Evolutionary conservation across 352 stramenopile species (phyloP).

Genomic region (Phytophthora ohioensis): DNA sequence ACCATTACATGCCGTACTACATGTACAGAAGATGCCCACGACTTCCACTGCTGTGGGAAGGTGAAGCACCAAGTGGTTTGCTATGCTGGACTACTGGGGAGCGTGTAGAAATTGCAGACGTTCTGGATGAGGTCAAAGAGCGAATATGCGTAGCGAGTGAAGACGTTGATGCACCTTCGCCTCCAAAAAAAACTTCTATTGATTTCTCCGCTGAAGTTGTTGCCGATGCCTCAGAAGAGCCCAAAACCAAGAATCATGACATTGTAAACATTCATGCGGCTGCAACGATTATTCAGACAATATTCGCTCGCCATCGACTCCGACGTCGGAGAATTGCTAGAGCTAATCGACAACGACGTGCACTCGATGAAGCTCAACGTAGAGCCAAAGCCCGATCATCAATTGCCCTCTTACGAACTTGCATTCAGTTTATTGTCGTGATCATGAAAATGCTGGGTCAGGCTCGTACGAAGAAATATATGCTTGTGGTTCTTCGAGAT

Average conservation of each 20-base stretch:
- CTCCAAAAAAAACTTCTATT: not conserved
- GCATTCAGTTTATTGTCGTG: slow-evolving; percentile 46
- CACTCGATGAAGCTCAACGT: slow-evolving; percentile 25
- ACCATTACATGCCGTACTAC: slow-evolving; percentile 17
- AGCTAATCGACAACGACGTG: slow-evolving; percentile 17
- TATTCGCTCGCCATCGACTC: slow-evolving; percentile 22
- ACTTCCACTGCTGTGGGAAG: slow-evolving; percentile 34
- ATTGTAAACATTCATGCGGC: slow-evolving; percentile 36
- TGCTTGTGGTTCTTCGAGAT: slow-evolving; percentile 50
- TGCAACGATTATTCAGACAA: slow-evolving; percentile 50
- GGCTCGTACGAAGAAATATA: slow-evolving; percentile 47
- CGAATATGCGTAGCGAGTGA: slow-evolving; percentile 39
- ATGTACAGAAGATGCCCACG: slow-evolving; percentile 19
- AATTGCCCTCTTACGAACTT: slow-evolving; percentile 35
- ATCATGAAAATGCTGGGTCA: slow-evolving; percentile 44
- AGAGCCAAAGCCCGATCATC: slow-evolving; percentile 25
- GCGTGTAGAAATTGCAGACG: slow-evolving; percentile 10
- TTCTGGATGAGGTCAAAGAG: slow-evolving; percentile 40
- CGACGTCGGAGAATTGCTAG: slow-evolving; percentile 20
- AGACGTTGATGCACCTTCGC: slow-evolving; percentile 39
- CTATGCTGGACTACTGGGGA: slow-evolving; percentile 38
- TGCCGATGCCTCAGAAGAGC: not conserved
- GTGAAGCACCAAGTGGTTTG: slow-evolving; percentile 33
- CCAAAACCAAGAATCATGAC: slow-evolving; percentile 10
- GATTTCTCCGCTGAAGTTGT: not conserved